Conservation (phyloP, 1,139 yeast genomes). For the Debaryomyces psychrophilus region DNA sequence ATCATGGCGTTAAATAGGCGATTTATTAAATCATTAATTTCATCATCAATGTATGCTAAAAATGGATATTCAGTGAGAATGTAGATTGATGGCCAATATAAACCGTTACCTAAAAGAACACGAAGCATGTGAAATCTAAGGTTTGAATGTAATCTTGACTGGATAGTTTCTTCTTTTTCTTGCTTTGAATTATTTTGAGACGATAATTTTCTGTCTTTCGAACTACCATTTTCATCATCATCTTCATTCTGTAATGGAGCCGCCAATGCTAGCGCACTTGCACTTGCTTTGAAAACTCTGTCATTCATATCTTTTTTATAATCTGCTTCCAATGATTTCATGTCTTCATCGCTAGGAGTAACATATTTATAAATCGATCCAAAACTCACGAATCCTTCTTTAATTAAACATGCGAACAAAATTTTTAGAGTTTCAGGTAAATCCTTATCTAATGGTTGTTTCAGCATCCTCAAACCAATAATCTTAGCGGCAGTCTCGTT, state of each 20-base stretch:
- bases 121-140: constrained; percentile 48
- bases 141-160: constrained; percentile 25
- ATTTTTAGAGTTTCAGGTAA: constrained; percentile 51
- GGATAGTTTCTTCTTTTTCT: constrained; percentile 13
- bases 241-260: constrained; percentile 81
- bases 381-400: constrained; percentile 68
- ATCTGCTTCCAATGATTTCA: constrained; percentile 44
- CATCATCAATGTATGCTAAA: constrained; percentile 58
- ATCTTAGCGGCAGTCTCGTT: constrained; percentile 61
- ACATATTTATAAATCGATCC: constrained; percentile 63
- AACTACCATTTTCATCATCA: constrained; percentile 38
- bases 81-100: constrained; percentile 64
- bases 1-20: constrained; percentile 55
- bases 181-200: constrained; percentile 12
- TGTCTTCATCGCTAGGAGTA: constrained; percentile 46
- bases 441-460: constrained; percentile 33
- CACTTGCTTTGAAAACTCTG: constrained; percentile 64
- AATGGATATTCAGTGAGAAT: constrained; percentile 66
- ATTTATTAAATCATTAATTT: constrained; percentile 51
- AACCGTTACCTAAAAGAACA: constrained; percentile 61
- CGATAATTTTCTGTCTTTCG: constrained; percentile 14
- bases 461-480: constrained; percentile 57
- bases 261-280: constrained; percentile 84
- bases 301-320: constrained; percentile 61
- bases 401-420: constrained; percentile 59